Percentiles rank a stretch among this genome's conserved stretches.
Evolutionary conservation across 345 rosid species (phyloP).

Genomic region (Gossypium sturtianum): DNA sequence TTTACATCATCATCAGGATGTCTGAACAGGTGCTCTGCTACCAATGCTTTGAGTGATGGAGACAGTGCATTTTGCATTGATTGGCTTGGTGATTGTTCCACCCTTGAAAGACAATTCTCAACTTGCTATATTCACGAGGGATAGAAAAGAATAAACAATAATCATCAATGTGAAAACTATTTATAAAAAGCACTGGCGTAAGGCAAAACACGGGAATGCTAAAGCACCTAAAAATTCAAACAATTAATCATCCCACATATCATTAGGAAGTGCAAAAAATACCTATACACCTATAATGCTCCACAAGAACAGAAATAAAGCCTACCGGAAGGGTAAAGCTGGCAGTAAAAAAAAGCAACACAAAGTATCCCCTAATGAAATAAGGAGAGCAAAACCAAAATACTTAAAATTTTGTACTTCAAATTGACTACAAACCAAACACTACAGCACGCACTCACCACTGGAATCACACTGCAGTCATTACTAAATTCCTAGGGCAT

Average conservation of each 20-base stretch:
- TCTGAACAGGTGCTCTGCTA: conserved; percentile 49
- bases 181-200: neutral
- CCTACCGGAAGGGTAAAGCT: neutral
- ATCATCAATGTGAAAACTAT: neutral
- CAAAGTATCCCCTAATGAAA: neutral
- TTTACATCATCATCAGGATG: conserved; percentile 71
- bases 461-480: neutral
- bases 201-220: neutral
- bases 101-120: conserved; percentile 54
- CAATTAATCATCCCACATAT: neutral
- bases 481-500: neutral
- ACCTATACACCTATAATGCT: neutral
- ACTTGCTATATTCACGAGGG: conserved; percentile 46
- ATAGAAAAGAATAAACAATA: neutral
- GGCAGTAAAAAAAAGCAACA: neutral
- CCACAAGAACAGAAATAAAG: neutral
- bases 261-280: neutral
- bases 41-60: conserved; percentile 67
- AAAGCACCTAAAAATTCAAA: neutral
- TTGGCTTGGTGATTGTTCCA: conserved; percentile 77
- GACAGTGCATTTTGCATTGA: conserved; percentile 65
- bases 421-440: neutral
- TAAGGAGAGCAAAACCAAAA: neutral
- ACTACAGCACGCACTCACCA: neutral
- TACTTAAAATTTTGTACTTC: neutral